A percentile compares a stretch with the other conserved stretches of the same genome.
Conservation (phyloP, 768 basidiomycete genomes). For the Suillus spraguei region DNA sequence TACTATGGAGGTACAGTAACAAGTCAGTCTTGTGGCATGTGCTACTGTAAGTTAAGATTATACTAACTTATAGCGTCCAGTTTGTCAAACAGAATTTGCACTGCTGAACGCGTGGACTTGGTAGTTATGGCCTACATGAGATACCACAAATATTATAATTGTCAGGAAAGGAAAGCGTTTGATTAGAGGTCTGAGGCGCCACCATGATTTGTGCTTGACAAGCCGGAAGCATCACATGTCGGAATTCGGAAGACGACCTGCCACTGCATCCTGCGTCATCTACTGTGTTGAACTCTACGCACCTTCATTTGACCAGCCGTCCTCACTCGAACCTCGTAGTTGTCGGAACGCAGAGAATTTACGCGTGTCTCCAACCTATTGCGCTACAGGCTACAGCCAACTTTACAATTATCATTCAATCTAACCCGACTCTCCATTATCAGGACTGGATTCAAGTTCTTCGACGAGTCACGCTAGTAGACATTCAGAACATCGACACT, state of each 20-base stretch:
- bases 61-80: neutral
- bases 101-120: neutral
- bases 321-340: neutral
- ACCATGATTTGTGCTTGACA: neutral
- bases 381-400: neutral
- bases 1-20: neutral
- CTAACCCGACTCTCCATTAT: too few relatives aligned
- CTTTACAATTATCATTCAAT: neutral
- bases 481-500: neutral
- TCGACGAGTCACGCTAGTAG: neutral
- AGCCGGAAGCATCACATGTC: neutral
- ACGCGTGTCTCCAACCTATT: neutral
- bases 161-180: neutral
- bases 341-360: neutral
- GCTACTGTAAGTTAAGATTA: neutral
- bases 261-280: constrained; percentile 2
- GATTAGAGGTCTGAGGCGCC: neutral
- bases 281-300: neutral
- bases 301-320: neutral
- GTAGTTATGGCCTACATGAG: neutral
- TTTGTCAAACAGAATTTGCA: neutral
- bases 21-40: neutral
- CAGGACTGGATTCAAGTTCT: neutral
- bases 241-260: neutral
- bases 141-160: neutral